Conservation (phyloP, 2,329 filamentous ascomycete genomes). For the Emergomyces orientalis region DNA sequence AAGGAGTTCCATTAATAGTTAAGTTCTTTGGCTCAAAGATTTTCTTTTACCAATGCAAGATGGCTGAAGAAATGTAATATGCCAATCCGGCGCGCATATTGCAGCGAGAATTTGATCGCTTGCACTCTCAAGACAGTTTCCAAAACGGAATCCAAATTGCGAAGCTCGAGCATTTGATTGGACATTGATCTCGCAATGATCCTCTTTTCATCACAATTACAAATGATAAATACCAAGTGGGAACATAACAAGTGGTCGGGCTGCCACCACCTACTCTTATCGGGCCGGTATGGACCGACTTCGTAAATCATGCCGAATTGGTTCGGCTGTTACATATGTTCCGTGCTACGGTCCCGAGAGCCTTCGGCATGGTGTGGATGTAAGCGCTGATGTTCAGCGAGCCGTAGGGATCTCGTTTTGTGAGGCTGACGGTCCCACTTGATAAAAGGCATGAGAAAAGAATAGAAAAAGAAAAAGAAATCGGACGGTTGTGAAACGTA, state of each 20-base stretch:
- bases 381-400: not conserved
- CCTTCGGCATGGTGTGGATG: not conserved
- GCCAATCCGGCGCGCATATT: not conserved
- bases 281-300: not conserved
- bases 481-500: too few species aligned
- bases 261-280: too few species aligned
- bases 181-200: not conserved
- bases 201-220: not conserved
- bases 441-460: too few species aligned
- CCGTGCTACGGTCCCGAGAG: not conserved
- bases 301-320: not conserved
- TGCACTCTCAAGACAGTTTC: not conserved
- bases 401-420: not conserved
- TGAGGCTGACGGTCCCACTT: too few species aligned
- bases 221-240: not conserved
- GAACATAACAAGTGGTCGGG: not conserved
- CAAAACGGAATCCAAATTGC: not conserved
- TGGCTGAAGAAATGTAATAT: not conserved
- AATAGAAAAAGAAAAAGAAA: too few species aligned
- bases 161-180: not conserved
- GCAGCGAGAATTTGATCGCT: not conserved
- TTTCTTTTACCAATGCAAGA: not conserved
- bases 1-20: too few species aligned
- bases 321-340: not conserved
- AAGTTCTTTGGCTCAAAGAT: not conserved